A percentile compares a stretch with the other conserved stretches of the same genome.
Evolutionary conservation across 2,329 filamentous ascomycete species (phyloP).

Genomic region (Penicillium sp.): DNA sequence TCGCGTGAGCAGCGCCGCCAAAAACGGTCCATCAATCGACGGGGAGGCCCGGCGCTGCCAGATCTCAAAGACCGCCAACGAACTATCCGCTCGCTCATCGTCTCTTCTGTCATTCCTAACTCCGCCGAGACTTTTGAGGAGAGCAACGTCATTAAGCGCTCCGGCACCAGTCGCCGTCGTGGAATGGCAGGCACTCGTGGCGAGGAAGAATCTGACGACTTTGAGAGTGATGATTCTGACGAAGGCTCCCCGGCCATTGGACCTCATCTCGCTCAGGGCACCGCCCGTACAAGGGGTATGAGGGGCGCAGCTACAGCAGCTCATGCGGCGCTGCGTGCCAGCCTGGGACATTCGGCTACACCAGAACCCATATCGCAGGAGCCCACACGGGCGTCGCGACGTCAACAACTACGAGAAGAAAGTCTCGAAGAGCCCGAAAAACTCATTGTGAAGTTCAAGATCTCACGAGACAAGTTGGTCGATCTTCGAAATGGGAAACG

Average conservation of each 20-base stretch:
- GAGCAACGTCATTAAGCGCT: slow-evolving; percentile 77
- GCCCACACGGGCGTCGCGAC: slow-evolving; percentile 54
- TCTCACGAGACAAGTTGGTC: slow-evolving; percentile 62
- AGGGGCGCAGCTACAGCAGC: slow-evolving; percentile 81
- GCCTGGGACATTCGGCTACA: slow-evolving; percentile 74
- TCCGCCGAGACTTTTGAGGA: slow-evolving; percentile 74
- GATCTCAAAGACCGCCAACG: slow-evolving; percentile 92
- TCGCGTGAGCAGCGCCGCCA: slow-evolving; percentile 89
- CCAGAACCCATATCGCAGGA: slow-evolving; percentile 73
- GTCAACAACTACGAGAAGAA: slow-evolving; percentile 65
- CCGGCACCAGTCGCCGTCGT: slow-evolving; percentile 56
- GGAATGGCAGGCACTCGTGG: slow-evolving; percentile 53
- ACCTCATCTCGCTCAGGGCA: slow-evolving; percentile 61
- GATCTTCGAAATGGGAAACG: slow-evolving; percentile 17
- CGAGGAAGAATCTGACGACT: slow-evolving; percentile 76
- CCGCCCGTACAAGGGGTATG: slow-evolving; percentile 79
- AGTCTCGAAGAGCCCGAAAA: slow-evolving; percentile 65
- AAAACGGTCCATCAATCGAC: slow-evolving; percentile 89
- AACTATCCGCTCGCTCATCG: slow-evolving; percentile 84
- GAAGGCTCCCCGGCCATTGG: slow-evolving; percentile 79
- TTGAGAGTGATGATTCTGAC: slow-evolving; percentile 82
- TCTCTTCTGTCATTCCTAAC: slow-evolving; percentile 87
- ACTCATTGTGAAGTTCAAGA: slow-evolving; percentile 67
- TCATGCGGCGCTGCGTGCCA: slow-evolving; percentile 74
- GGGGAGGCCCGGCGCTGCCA: slow-evolving; percentile 87